These are phyloP conservation scores for Sporothrix schenckii DNA, from an alignment of 2,329 filamentous ascomycete genomes.

Conservation along the genomic window DNA sequence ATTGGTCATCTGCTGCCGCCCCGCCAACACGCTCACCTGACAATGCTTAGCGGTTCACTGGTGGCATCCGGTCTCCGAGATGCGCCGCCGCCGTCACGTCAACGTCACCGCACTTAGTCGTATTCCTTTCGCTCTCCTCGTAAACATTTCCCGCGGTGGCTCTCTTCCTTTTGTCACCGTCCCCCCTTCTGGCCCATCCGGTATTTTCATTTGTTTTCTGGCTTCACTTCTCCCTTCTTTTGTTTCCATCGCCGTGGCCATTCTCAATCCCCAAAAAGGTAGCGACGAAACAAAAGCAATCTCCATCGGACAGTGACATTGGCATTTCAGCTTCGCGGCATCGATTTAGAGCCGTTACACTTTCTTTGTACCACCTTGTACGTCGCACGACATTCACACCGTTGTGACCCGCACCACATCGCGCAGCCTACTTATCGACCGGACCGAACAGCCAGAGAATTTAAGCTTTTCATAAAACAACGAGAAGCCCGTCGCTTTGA, in stretches of 20 bases:
- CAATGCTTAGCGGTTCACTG: neutral
- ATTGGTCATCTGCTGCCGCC: neutral
- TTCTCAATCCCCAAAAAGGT: neutral
- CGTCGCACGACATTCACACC: too few relatives aligned
- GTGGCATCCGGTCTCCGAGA: constrained; percentile 5
- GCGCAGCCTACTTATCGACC: too few relatives aligned
- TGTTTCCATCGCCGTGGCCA: neutral
- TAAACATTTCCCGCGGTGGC: neutral
- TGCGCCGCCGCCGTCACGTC: constrained; percentile 20
- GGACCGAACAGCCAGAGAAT: too few relatives aligned
- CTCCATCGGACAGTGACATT: neutral
- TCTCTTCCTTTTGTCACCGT: neutral
- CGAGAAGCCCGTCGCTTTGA: too few relatives aligned
- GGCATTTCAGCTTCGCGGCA: neutral
- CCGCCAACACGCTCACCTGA: neutral
- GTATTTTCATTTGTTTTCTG: neutral
- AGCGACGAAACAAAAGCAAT: neutral
- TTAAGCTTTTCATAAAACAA: too few relatives aligned
- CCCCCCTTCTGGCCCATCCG: too few relatives aligned
- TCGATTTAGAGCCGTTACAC: too few relatives aligned
- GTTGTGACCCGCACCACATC: too few relatives aligned
- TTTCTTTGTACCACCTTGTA: too few relatives aligned
- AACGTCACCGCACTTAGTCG: constrained; percentile 14
- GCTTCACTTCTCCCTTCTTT: neutral
- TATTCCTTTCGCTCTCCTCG: neutral